Conservation (phyloP, 2,329 filamentous ascomycete genomes). For the Sporothrix euskadiensis region DNA sequence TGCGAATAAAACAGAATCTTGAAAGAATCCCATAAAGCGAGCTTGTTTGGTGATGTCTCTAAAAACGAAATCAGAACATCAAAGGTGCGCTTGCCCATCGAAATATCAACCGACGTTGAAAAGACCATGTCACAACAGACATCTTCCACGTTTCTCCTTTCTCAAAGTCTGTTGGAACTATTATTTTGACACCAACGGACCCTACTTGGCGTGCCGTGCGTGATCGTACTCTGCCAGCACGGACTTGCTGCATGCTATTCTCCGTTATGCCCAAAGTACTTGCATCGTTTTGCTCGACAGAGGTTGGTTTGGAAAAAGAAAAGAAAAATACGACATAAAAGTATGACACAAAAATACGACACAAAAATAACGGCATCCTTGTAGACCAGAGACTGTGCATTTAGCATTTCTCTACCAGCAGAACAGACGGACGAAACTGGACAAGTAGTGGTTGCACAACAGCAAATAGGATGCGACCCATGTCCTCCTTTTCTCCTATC, state of each 20-base stretch:
- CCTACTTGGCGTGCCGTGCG: not conserved
- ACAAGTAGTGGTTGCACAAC: not conserved
- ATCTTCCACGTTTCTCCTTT: not conserved
- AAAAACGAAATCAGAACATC: not conserved
- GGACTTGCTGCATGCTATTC: not conserved
- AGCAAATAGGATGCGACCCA: slow-evolving; percentile 5
- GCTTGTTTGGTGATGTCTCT: not conserved
- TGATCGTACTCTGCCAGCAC: not conserved
- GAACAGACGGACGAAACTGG: not conserved
- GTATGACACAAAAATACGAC: not conserved
- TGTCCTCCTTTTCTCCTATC: not conserved
- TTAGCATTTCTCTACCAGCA: not conserved
- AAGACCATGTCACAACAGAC: not conserved
- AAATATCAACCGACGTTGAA: not conserved
- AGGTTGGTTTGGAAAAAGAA: not conserved
- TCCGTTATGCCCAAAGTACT: not conserved
- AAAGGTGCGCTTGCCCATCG: not conserved
- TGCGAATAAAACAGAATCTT: not conserved
- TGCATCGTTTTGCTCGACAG: not conserved
- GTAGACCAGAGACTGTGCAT: not conserved
- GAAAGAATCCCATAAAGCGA: not conserved
- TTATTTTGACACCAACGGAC: not conserved
- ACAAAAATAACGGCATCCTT: not conserved
- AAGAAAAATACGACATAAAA: not conserved
- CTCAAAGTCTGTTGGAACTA: not conserved